Evolutionary conservation across 495 filamentous ascomycete species (phyloP).

Genomic region (Neurospora terricola): DNA sequence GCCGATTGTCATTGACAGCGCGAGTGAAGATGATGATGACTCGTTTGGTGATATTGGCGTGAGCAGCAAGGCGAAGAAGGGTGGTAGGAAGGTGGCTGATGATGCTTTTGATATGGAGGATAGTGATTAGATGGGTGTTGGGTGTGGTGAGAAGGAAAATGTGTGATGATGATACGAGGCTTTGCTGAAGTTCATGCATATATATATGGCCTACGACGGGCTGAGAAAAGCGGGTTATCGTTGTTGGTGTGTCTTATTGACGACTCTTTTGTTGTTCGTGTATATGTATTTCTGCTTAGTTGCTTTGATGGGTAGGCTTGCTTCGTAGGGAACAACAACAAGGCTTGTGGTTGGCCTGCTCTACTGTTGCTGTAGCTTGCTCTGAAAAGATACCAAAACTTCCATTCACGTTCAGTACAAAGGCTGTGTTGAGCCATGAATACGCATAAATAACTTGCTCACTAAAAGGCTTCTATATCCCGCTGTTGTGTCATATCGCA

Average conservation of each 20-base stretch:
- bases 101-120: conserved; percentile 22
- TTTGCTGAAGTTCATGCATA: neutral
- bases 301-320: neutral
- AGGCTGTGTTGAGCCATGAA: neutral
- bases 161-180: neutral
- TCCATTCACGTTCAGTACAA: neutral
- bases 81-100: conserved; percentile 10
- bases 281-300: neutral
- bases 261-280: neutral
- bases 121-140: conserved; percentile 8
- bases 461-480: no score
- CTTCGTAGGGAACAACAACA: neutral
- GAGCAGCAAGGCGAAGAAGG: conserved; percentile 26
- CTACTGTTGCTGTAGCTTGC: neutral
- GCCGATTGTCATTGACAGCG: conserved; percentile 24
- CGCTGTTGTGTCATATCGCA: no score
- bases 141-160: neutral
- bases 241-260: neutral
- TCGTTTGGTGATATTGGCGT: conserved; percentile 24
- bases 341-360: neutral
- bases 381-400: neutral
- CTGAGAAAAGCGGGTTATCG: neutral
- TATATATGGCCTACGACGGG: neutral
- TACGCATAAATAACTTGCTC: no score
- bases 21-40: conserved; percentile 32